These are phyloP conservation scores for Anthostomella pinea DNA, from an alignment of 2,329 filamentous ascomycete genomes.

Conservation along the genomic window DNA sequence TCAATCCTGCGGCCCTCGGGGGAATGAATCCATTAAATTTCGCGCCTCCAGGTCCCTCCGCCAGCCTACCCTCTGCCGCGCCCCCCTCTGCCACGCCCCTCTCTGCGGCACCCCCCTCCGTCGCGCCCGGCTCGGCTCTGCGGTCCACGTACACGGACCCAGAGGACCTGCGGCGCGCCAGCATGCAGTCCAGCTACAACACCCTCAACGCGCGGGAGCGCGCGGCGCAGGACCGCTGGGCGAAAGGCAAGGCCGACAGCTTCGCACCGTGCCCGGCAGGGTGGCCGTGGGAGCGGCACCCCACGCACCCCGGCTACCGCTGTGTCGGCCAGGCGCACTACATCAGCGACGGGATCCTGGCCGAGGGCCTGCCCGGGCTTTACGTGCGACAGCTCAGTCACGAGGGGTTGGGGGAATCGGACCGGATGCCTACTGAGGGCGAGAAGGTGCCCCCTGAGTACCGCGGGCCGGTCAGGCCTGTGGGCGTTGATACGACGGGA, in stretches of 20 bases:
- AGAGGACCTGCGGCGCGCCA: conserved; percentile 11
- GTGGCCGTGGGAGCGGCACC: conserved; percentile 9
- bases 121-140: background rate
- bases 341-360: conserved; percentile 13
- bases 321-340: conserved; percentile 9
- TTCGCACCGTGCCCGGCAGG: conserved; percentile 16
- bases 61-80: too few relatives aligned
- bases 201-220: conserved; percentile 5
- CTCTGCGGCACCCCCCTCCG: background rate
- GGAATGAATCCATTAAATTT: too few relatives aligned
- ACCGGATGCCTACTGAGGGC: background rate
- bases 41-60: too few relatives aligned
- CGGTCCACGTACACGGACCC: conserved; percentile 7
- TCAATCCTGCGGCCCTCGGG: too few relatives aligned
- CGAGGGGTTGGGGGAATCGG: background rate
- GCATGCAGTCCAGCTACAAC: conserved; percentile 10
- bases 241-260: conserved; percentile 11
- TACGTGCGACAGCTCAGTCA: conserved; percentile 3
- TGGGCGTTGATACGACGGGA: conserved; percentile 4
- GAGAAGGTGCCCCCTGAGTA: conserved; percentile 5
- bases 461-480: conserved; percentile 6
- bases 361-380: conserved; percentile 11
- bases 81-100: too few relatives aligned
- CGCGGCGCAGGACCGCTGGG: conserved; percentile 13
- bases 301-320: conserved; percentile 4